Base-by-base conservation (phyloP, 1,284 basidiomycete genomes). In the Rhodotorula mucilaginosa region DNA sequence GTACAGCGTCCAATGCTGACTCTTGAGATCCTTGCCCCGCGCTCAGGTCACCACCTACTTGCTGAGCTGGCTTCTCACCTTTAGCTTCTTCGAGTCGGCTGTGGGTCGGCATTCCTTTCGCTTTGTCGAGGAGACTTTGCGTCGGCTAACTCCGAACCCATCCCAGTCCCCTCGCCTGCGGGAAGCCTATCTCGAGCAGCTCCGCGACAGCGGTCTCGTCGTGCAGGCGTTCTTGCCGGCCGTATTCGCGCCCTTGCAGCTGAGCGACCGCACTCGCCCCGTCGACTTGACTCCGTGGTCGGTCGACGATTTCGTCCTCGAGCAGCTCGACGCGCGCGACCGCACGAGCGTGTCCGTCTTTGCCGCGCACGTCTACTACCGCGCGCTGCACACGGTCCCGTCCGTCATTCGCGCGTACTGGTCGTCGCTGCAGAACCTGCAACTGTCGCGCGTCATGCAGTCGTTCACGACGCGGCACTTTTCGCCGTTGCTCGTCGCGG, bases 321-420 rank as follows among this genome's bases (percentile, higher is more conserved):
- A 90, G 56, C 81, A 72, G 16, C 65, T 82, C 47, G 79, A 81
- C 21, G 70, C 74, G n/a, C 49, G 70, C 21, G 70, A 71, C 15
- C 66, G 72, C 2, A 64, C 68, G 5, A 74, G 88, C 71, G 82
- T 90, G 44, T 86, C 85, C 21, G 85, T 94, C 2, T 83, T 99
- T 19, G 89, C 92, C 4, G 91, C 91, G 0, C 92, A 97, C 79
- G 84, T 97, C 8, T 97, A 92, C 82, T 93, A 93, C 80, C 88
- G 91, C 29, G 86, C 92, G 0, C 85, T 97, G 13, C 85, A 91
- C 13, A 87, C 88, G 19, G 86, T 95, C 23, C 92, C 94, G 13
- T 90, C 90, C 0, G 85, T 94, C 39, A 87, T 97, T 68, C 88
- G 94, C 64, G 84, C 84, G 44, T 98, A 93, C 91, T 90, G 94